Base-by-base conservation (phyloP, 192 early-diverging fungal species). In the Backusella sp. region DNA sequence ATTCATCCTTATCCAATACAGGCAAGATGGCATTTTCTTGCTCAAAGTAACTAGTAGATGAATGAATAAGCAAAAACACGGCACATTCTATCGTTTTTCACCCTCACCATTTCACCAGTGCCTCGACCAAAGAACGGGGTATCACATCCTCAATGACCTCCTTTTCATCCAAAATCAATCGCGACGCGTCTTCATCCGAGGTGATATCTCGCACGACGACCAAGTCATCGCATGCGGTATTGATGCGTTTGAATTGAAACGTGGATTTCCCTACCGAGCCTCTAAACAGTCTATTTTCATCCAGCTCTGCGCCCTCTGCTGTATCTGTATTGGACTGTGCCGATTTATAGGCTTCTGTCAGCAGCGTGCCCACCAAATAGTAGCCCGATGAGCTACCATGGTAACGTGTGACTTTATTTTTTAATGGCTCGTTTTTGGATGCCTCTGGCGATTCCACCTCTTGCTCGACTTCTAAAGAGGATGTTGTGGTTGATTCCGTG, bases 351-450 rank as follows among this genome's bases (percentile, higher is more conserved):
- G 42, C n/a, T 21, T 76, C 69, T 21, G 70, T 70, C 23, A 77
- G 56, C 4, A 77, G 65, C 6, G 70, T 68, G n/a, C 59, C 59
- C 28, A 80, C 75, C 4, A 80, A 26, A 39, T 80, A 80, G 15
- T 72, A 72, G 32, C 79, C 79, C 23, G 79, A 80, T 5, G 79
- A 80, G 17, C 79, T 80, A 5, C 79, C 79, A 30, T 70, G 70
- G 12, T 73, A 80, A 26, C 79, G 74, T 7, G 70, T 46, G 17
- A 80, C 66, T 44, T 80, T 80, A 21, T 72, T 68, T 66, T 66
- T 77, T 5, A 34, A 8, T 52, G 66, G 34, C 0, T 62, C 56
- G 9, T 41, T 28, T 28, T n/a, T 28, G 14, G 70, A 72, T 44
- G 41, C 2, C 30, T 28, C 56, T 26, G 8, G 56, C 5, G 19